These are phyloP conservation scores for Aspergillus pseudoviridinutans DNA, from an alignment of 2,329 filamentous ascomycete genomes.

Conservation along the genomic window DNA sequence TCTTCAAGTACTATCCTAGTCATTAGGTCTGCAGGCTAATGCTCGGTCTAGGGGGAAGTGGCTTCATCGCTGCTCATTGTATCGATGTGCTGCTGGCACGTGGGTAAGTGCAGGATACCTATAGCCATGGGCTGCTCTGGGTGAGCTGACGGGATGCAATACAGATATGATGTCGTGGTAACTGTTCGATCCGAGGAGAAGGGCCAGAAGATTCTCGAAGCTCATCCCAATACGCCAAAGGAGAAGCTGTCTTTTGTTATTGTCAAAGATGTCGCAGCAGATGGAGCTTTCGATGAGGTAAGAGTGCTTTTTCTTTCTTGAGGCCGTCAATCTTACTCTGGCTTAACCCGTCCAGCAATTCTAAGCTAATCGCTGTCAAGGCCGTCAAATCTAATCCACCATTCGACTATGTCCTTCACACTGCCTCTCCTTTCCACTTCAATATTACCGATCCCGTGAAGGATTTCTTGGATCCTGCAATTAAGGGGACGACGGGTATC, in stretches of 20 bases:
- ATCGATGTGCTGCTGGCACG: conserved; percentile 55
- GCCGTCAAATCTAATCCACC: conserved; percentile 59
- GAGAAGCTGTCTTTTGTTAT: conserved; percentile 61
- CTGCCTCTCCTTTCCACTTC: conserved; percentile 69
- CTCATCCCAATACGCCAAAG: conserved; percentile 49
- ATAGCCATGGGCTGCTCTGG: background rate
- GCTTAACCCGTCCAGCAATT: background rate
- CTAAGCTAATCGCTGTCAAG: conserved; percentile 14
- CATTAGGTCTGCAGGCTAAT: conserved; percentile 10
- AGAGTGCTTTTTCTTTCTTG: background rate
- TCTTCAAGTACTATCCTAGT: background rate
- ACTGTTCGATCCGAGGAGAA: conserved; percentile 61
- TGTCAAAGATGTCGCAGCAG: conserved; percentile 67
- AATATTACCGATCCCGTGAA: conserved; percentile 68
- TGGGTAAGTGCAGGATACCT: conserved; percentile 34
- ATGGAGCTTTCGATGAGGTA: conserved; percentile 64
- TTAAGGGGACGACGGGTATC: conserved; percentile 62
- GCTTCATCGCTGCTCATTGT: conserved; percentile 65
- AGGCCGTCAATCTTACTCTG: background rate
- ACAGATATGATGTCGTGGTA: conserved; percentile 58
- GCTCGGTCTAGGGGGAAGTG: conserved; percentile 49
- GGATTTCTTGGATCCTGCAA: conserved; percentile 56
- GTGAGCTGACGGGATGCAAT: conserved; percentile 5
- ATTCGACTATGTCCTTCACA: conserved; percentile 71
- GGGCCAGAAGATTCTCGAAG: conserved; percentile 56